phyloP scores from a whole-genome alignment of 1,139 yeast species.

The Magnusiomyces fungicola region DNA sequence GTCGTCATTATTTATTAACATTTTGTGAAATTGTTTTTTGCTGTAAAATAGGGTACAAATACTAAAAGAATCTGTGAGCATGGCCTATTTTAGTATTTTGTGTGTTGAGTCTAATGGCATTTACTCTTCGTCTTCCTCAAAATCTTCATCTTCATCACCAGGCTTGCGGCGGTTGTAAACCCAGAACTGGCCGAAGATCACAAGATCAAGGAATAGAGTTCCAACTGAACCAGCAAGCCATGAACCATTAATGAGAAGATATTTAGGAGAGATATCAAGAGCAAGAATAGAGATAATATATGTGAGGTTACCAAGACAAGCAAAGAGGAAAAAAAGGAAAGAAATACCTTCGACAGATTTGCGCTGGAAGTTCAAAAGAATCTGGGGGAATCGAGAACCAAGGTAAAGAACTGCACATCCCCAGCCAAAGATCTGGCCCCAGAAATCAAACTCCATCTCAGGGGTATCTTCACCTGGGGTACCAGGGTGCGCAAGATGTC shows the following conservation, averaged over 20 bases:
- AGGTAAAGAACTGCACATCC: slow-evolving; percentile 77
- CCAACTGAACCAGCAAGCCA: slow-evolving; percentile 94
- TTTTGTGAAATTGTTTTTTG: too few relatives aligned
- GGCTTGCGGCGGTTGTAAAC: slow-evolving; percentile 45
- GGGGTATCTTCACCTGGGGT: slow-evolving; percentile 18
- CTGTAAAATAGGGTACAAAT: too few relatives aligned
- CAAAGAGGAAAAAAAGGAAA: slow-evolving; percentile 84
- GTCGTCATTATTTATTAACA: too few relatives aligned
- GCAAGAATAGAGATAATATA: slow-evolving; percentile 81
- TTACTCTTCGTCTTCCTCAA: slow-evolving; percentile 3
- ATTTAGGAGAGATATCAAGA: slow-evolving; percentile 54
- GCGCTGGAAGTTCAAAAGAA: slow-evolving; percentile 68
- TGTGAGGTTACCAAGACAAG: slow-evolving; percentile 85
- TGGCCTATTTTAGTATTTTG: too few relatives aligned
- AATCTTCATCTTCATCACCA: slow-evolving; percentile 5
- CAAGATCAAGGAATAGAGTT: slow-evolving; percentile 73
- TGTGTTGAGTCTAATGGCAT: too few relatives aligned
- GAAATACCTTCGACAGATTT: slow-evolving; percentile 92
- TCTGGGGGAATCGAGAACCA: slow-evolving; percentile 88
- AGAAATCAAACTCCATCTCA: slow-evolving; percentile 52
- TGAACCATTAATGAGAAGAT: slow-evolving; percentile 71
- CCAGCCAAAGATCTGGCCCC: slow-evolving; percentile 91
- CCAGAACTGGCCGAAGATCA: slow-evolving; percentile 80
- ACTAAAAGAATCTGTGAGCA: too few relatives aligned
- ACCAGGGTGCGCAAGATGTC: slow-evolving; percentile 19